A percentile compares a stretch with the other conserved stretches of the same genome.
phyloP scores from a whole-genome alignment of 495 filamentous ascomycete genomes.

The Xylaria grammica region DNA sequence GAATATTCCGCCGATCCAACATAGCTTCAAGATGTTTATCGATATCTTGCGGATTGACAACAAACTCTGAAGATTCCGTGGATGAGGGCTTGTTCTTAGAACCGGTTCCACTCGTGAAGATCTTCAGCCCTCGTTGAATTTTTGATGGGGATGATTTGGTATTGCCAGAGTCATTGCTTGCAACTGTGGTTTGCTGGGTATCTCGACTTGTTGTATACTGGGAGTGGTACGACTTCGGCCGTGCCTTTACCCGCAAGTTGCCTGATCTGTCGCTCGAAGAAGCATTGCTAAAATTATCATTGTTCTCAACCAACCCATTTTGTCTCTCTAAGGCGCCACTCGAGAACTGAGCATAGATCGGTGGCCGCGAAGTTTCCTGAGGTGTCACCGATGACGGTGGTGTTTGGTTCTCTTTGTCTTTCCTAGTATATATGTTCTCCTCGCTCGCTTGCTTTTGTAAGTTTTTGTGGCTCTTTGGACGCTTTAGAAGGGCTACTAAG shows the following conservation, averaged over 20 bases:
- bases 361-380: constrained; percentile 61
- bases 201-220: constrained; percentile 43
- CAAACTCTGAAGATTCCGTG: constrained; percentile 31
- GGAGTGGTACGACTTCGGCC: constrained; percentile 38
- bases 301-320: constrained; percentile 20
- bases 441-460: constrained; percentile 46
- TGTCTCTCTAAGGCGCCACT: constrained; percentile 41
- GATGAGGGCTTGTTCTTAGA: constrained; percentile 33
- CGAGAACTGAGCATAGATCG: constrained; percentile 78
- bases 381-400: constrained; percentile 50
- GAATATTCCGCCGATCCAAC: constrained; percentile 86
- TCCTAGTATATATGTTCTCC: constrained; percentile 48
- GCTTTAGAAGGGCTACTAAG: constrained; percentile 66
- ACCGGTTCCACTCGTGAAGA: constrained; percentile 53
- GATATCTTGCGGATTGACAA: constrained; percentile 52
- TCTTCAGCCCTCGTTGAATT: constrained; percentile 31
- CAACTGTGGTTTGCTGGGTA: constrained; percentile 47
- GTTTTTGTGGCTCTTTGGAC: constrained; percentile 65
- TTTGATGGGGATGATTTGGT: constrained; percentile 42
- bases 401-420: constrained; percentile 80
- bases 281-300: constrained; percentile 4
- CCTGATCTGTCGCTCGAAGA: constrained; percentile 23
- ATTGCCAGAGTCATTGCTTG: constrained; percentile 38
- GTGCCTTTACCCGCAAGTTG: constrained; percentile 26
- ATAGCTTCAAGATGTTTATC: constrained; percentile 68